Percentiles rank a stretch among this genome's conserved stretches.
Conservation (phyloP, 768 basidiomycete species). For the Tricholoma bakamatsutake region DNA sequence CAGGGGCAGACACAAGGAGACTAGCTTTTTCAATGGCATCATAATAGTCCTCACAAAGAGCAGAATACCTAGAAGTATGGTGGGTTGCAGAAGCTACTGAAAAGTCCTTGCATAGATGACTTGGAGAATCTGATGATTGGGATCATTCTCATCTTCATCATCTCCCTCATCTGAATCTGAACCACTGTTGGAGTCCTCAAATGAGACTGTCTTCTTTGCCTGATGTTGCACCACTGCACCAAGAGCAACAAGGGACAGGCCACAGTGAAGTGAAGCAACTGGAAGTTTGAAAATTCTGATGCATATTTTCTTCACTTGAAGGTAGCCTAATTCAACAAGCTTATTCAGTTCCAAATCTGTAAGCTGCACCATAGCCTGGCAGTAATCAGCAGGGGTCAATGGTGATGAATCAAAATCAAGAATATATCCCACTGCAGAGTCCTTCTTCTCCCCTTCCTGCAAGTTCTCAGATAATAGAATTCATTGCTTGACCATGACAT, state of each 20-base stretch:
- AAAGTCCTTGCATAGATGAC: not conserved
- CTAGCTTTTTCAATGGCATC: not conserved
- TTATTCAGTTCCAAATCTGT: not conserved
- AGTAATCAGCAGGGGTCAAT: not conserved
- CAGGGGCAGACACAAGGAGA: not conserved
- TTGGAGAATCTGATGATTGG: not conserved
- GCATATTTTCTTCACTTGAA: not conserved
- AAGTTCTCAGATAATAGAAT: slow-evolving; percentile 19
- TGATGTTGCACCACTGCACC: not conserved
- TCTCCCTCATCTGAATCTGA: not conserved
- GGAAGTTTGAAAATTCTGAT: not conserved
- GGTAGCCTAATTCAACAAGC: not conserved
- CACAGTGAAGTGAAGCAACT: not conserved
- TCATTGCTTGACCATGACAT: slow-evolving; percentile 19
- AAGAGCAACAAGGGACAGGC: not conserved
- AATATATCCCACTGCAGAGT: not conserved
- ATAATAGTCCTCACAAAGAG: slow-evolving; percentile 9
- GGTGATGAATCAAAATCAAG: not conserved
- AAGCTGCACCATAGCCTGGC: not conserved
- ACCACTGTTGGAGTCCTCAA: not conserved
- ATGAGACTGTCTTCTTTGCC: no score
- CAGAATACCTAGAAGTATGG: slow-evolving; percentile 8
- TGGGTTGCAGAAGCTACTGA: slow-evolving; percentile 2
- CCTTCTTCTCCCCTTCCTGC: not conserved
- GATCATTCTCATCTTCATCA: not conserved